phyloP scores from a whole-genome alignment of 768 basidiomycete species.

The Trametes cinnabarina region DNA sequence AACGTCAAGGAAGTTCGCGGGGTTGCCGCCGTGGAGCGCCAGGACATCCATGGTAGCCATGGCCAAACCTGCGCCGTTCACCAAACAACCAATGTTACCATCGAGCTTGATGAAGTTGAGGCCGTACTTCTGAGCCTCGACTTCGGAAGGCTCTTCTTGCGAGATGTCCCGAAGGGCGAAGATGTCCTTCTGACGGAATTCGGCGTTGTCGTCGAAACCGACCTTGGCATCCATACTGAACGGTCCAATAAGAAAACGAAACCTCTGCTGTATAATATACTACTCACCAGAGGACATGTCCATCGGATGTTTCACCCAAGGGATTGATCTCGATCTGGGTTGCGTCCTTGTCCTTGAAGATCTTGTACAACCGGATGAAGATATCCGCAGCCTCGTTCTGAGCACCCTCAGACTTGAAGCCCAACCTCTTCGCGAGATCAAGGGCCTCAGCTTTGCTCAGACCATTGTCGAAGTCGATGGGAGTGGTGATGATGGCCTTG shows the following conservation, averaged over 20 bases:
- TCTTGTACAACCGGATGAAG: slow-evolving; percentile 90
- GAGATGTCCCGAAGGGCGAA: slow-evolving; percentile 87
- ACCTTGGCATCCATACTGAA: slow-evolving; percentile 99
- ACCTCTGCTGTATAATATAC: too few relatives aligned
- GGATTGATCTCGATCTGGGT: slow-evolving; percentile 99
- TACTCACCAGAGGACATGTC: slow-evolving; percentile 85
- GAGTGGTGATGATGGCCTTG: slow-evolving; percentile 90
- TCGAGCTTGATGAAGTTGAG: slow-evolving; percentile 99
- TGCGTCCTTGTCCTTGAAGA: slow-evolving; percentile 99
- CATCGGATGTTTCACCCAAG: slow-evolving; percentile 88
- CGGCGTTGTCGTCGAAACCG: slow-evolving; percentile 99
- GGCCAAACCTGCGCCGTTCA: slow-evolving; percentile 97
- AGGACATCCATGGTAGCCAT: slow-evolving; percentile 99
- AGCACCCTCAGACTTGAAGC: slow-evolving; percentile 71
- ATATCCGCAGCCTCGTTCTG: slow-evolving; percentile 88
- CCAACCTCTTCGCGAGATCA: slow-evolving; percentile 83
- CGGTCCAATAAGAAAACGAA: too few relatives aligned
- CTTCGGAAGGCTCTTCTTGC: slow-evolving; percentile 96
- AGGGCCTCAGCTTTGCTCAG: slow-evolving; percentile 71
- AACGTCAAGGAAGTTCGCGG: slow-evolving; percentile 98
- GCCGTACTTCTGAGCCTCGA: slow-evolving; percentile 93
- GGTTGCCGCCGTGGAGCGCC: slow-evolving; percentile 90
- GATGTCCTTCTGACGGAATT: slow-evolving; percentile 92
- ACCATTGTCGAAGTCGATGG: slow-evolving; percentile 82
- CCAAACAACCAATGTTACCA: slow-evolving; percentile 93